phyloP scores from a whole-genome alignment of 108 stramenopile genomes.

The Skeletonema potamos region DNA sequence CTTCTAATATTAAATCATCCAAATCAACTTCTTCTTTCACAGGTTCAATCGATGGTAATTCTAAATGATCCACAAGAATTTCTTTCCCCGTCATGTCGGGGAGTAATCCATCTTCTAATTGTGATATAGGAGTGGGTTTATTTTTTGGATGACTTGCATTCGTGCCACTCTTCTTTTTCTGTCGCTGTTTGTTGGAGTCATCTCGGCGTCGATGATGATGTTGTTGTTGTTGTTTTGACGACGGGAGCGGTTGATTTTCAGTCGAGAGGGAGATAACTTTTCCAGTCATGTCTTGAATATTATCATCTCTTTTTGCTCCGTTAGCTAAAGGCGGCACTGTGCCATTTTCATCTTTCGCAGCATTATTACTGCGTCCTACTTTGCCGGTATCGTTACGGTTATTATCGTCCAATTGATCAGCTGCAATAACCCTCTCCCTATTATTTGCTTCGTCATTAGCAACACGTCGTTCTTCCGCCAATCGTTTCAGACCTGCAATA shows the following conservation, averaged over 20 bases:
- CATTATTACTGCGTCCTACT: too few species aligned
- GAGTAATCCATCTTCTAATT: neutral
- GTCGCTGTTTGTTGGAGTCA: neutral
- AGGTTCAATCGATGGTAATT: neutral
- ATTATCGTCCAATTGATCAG: neutral
- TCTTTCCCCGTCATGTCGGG: constrained; percentile 7
- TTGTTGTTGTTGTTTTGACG: neutral
- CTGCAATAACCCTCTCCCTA: neutral
- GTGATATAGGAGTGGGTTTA: neutral
- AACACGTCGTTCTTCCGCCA: neutral
- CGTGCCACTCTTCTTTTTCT: neutral
- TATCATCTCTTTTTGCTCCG: neutral
- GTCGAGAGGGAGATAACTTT: neutral
- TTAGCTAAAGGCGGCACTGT: neutral
- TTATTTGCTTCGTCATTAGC: neutral
- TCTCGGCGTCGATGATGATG: neutral
- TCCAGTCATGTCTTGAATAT: constrained; percentile 7
- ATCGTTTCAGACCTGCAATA: neutral
- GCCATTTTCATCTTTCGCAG: neutral
- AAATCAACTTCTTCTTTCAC: neutral
- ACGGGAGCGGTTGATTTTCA: neutral
- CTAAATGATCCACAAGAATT: neutral
- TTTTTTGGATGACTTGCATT: neutral
- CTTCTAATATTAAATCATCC: neutral
- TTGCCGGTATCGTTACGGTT: neutral